Conservation (phyloP, 192 early-diverging fungal genomes). For the Coemansia sp. region DNA sequence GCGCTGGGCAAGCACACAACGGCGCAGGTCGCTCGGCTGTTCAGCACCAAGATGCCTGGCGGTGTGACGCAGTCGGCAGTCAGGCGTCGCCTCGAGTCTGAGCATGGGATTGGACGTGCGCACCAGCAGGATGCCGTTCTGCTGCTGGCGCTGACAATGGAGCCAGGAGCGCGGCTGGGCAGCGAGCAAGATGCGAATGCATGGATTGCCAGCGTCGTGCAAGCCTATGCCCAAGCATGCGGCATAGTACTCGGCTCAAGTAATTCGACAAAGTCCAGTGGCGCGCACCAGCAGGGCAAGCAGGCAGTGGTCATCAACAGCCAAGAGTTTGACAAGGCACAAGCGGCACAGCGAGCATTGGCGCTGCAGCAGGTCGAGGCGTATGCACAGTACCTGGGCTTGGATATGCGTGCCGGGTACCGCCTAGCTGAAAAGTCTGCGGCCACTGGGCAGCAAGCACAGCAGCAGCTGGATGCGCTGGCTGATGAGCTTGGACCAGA, state of each 20-base stretch:
- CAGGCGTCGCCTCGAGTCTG: conserved; percentile 63
- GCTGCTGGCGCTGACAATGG: conserved; percentile 78
- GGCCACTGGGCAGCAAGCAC: conserved; percentile 13
- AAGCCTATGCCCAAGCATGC: conserved; percentile 70
- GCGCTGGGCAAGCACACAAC: conserved; percentile 84
- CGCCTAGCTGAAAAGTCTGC: conserved; percentile 55
- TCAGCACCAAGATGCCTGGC: conserved; percentile 92
- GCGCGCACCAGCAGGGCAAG: background rate
- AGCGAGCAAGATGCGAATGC: conserved; percentile 74
- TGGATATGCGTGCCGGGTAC: conserved; percentile 75
- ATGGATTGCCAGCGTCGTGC: conserved; percentile 75
- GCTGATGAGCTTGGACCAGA: conserved; percentile 82
- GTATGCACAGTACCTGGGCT: conserved; percentile 79
- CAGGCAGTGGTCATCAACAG: conserved; percentile 74
- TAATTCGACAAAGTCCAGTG: conserved; percentile 11
- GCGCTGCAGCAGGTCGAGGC: conserved; percentile 79
- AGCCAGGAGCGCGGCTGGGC: conserved; percentile 78
- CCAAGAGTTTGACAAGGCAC: conserved; percentile 80
- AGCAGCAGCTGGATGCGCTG: conserved; percentile 77
- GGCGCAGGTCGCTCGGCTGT: conserved; percentile 78
- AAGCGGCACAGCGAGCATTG: conserved; percentile 70
- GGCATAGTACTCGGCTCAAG: conserved; percentile 57
- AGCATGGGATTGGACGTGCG: conserved; percentile 63
- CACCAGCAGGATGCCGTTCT: conserved; percentile 78
- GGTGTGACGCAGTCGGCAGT: conserved; percentile 78